Evolutionary conservation across 2,329 filamentous ascomycete genomes (phyloP).

Genomic region (Penicillium sp.): DNA sequence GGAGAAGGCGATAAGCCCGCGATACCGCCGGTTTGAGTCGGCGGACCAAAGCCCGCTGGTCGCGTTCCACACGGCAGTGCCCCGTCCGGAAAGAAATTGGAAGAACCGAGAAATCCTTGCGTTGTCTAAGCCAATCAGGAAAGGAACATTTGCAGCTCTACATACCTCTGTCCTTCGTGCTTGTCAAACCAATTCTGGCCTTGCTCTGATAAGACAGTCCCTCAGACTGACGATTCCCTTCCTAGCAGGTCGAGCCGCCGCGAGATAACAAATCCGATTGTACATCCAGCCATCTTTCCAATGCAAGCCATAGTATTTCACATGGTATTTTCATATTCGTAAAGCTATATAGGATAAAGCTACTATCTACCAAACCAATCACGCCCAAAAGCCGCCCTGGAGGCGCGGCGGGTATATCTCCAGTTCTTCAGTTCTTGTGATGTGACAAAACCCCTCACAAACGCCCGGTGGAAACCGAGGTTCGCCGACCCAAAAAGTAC

Average conservation of each 20-base stretch:
- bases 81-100: not conserved
- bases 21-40: constrained; percentile 14
- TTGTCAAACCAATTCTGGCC: not conserved
- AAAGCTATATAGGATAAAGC: constrained; percentile 4
- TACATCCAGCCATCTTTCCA: no score
- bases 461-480: not conserved
- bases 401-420: constrained; percentile 26
- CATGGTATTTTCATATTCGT: constrained; percentile 7
- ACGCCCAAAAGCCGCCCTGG: constrained; percentile 18
- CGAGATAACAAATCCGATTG: not conserved
- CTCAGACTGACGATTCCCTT: not conserved
- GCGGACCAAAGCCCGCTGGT: constrained; percentile 18
- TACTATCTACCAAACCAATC: constrained; percentile 9
- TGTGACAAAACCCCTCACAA: not conserved
- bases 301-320: not conserved
- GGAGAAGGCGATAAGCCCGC: constrained; percentile 22
- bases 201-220: not conserved
- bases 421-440: not conserved
- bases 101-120: not conserved
- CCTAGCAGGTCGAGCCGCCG: constrained; percentile 1
- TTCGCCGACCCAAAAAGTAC: not conserved
- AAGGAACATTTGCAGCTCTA: no score
- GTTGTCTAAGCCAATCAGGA: no score
- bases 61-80: not conserved
- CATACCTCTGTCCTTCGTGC: no score